A percentile compares a stretch with the other conserved stretches of the same genome.
Evolutionary conservation across 2,329 filamentous ascomycete species (phyloP).

Genomic region (Fusarium sp.): DNA sequence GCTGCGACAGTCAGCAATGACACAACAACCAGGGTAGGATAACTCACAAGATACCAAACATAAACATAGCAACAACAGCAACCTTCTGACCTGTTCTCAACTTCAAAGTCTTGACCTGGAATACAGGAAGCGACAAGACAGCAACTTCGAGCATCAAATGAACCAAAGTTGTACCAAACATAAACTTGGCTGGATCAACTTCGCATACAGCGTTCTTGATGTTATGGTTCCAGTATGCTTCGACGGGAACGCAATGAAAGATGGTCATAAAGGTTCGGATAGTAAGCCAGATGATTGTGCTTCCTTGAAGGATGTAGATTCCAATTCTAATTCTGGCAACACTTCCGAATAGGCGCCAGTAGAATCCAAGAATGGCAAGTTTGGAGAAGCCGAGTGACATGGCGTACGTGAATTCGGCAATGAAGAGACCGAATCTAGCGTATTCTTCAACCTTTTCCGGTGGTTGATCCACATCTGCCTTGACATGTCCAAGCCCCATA

Average conservation of each 20-base stretch:
- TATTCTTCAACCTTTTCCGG: conserved; percentile 22
- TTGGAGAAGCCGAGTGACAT: conserved; percentile 33
- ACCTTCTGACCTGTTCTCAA: conserved; percentile 28
- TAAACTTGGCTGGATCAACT: conserved; percentile 29
- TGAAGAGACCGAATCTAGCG: conserved; percentile 26
- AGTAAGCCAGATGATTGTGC: conserved; percentile 33
- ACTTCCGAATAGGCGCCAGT: conserved; percentile 32
- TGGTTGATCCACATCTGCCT: conserved; percentile 19
- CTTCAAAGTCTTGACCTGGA: conserved; percentile 31
- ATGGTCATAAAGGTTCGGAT: conserved; percentile 36
- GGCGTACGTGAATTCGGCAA: conserved; percentile 28
- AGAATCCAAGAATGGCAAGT: conserved; percentile 30
- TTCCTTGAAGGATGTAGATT: conserved; percentile 27
- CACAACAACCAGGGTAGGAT: not conserved
- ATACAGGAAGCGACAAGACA: conserved; percentile 28
- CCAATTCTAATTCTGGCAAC: conserved; percentile 27
- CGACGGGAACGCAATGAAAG: conserved; percentile 29
- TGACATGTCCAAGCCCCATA: conserved; percentile 26
- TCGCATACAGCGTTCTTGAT: conserved; percentile 31
- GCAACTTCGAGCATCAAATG: conserved; percentile 31
- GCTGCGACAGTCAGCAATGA: not conserved
- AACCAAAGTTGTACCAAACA: conserved; percentile 34
- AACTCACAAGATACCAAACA: conserved; percentile 38
- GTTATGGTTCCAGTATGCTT: conserved; percentile 30
- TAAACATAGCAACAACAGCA: conserved; percentile 31